Percentiles rank a stretch among this genome's conserved stretches.
These are phyloP conservation scores for Mycena epipterygia DNA, from an alignment of 768 basidiomycete genomes.

Conservation along the genomic window DNA sequence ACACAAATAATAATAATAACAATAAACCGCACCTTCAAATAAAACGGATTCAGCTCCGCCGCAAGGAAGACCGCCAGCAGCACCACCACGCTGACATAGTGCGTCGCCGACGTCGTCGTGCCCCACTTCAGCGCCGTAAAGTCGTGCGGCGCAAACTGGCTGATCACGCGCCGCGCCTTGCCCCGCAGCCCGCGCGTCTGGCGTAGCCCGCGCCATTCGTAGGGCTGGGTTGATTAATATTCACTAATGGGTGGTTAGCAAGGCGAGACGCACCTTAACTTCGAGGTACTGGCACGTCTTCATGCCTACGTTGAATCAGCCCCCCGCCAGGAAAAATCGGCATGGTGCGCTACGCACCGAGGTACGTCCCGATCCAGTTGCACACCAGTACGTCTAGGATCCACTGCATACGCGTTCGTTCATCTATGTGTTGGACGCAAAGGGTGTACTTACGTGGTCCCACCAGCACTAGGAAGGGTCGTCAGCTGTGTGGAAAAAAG, in stretches of 20 bases:
- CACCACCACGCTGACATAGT: conserved; percentile 82
- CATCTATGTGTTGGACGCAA: conserved; percentile 21
- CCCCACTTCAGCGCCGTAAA: conserved; percentile 93
- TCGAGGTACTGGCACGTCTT: conserved; percentile 89
- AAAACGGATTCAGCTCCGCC: conserved; percentile 91
- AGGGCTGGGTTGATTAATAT: conserved; percentile 63
- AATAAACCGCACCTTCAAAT: conserved; percentile 86
- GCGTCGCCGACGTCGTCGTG: conserved; percentile 70
- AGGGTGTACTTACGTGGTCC: conserved; percentile 78
- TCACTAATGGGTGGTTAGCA: background rate
- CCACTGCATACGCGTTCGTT: conserved; percentile 66
- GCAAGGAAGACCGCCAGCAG: conserved; percentile 84
- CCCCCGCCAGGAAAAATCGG: too few species aligned
- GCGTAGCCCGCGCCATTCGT: conserved; percentile 87
- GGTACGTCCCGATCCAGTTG: conserved; percentile 90
- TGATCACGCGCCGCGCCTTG: conserved; percentile 84
- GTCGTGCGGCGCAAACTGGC: conserved; percentile 89
- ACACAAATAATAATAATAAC: too few species aligned
- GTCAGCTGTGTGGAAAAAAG: background rate
- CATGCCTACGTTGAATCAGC: conserved; percentile 79
- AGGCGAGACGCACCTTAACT: conserved; percentile 73
- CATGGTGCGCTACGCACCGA: conserved; percentile 49
- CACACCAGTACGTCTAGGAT: conserved; percentile 88
- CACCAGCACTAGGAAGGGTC: conserved; percentile 80
- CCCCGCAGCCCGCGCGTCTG: conserved; percentile 83